A percentile compares a stretch with the other conserved stretches of the same genome.
These are phyloP conservation scores for Cubamyces sp. DNA, from an alignment of 768 basidiomycete species.

Conservation along the genomic window DNA sequence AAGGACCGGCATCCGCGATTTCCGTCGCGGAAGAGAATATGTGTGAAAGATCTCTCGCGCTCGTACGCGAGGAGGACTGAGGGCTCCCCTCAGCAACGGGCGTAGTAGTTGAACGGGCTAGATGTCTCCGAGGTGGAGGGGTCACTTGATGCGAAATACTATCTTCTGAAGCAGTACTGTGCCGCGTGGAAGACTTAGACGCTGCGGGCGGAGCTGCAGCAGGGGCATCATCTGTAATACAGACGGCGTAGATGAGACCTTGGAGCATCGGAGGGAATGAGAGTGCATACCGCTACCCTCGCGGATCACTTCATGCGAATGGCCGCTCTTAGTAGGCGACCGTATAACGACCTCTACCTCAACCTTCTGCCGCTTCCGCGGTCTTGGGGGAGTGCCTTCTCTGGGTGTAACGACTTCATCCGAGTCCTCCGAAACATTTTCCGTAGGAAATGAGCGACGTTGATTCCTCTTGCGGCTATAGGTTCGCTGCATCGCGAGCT, in stretches of 20 bases:
- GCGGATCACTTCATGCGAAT: not conserved
- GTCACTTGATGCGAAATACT: not conserved
- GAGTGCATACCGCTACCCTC: conserved; percentile 7
- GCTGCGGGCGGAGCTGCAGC: not conserved
- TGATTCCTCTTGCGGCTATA: conserved; percentile 40
- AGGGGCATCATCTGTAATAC: not conserved
- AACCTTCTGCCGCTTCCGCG: conserved; percentile 39
- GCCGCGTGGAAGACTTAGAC: not conserved
- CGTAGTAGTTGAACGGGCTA: conserved; percentile 4
- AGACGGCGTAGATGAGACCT: not conserved
- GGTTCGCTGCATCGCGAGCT: conserved; percentile 37
- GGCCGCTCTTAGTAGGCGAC: not conserved
- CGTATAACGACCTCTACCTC: conserved; percentile 35
- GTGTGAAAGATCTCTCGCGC: conserved; percentile 48
- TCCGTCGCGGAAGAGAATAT: conserved; percentile 46
- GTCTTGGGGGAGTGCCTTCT: conserved; percentile 9
- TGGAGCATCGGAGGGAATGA: not conserved
- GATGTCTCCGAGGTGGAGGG: conserved; percentile 11
- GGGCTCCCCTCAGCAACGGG: not conserved
- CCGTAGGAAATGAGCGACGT: conserved; percentile 18
- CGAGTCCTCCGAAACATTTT: conserved; percentile 3
- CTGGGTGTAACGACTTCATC: not conserved
- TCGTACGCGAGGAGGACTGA: conserved; percentile 1
- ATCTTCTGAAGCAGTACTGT: not conserved
- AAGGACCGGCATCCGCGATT: not conserved